phyloP scores from a whole-genome alignment of 257 asterid species.

The Nicotiana undulata region DNA sequence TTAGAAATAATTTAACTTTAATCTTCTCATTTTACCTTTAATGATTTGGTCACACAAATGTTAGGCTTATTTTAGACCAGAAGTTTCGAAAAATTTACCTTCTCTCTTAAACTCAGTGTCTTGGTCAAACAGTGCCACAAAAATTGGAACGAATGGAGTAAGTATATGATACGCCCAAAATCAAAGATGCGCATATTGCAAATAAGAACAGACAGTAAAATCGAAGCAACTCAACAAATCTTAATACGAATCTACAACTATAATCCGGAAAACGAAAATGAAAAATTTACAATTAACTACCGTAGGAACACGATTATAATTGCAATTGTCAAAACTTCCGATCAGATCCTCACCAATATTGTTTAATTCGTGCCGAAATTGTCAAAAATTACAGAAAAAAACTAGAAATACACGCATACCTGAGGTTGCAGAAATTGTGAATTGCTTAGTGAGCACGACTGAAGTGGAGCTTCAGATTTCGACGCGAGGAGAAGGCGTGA shows the following conservation, averaged over 20 bases:
- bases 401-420: not conserved
- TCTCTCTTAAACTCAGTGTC: no score
- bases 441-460: slow-evolving; percentile 6
- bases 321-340: not conserved
- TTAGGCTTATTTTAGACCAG: no score
- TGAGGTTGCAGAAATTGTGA: not conserved
- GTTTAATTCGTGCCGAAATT: not conserved
- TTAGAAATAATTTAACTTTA: no score
- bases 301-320: not conserved
- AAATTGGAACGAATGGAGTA: no score
- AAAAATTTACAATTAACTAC: not conserved
- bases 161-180: not conserved
- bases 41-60: no score
- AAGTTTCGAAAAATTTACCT: no score
- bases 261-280: not conserved
- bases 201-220: not conserved
- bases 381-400: not conserved
- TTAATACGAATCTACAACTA: not conserved
- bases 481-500: not conserved
- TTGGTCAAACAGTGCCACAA: no score
- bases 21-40: no score
- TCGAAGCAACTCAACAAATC: not conserved
- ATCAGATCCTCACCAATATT: not conserved
- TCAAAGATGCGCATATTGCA: not conserved
- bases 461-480: not conserved